Evolutionary conservation across 371 early-diverging fungal species (phyloP), one percentile per base, ranked within the genome.

Genomic region (Rhizopus microsporus): DNA sequence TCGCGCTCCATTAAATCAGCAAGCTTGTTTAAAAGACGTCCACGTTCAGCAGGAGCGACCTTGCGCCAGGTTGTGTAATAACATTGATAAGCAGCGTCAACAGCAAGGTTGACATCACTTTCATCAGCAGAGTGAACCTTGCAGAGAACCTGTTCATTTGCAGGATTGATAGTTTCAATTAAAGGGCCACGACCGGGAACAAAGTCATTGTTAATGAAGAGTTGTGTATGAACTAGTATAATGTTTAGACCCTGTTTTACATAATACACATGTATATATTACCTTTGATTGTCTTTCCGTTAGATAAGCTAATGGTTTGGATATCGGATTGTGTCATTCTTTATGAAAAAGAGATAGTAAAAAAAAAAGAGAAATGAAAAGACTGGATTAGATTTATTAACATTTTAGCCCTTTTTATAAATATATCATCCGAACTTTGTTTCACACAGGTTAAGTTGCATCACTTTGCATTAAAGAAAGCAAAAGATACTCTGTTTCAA

Each of bases 151-250:
- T 87, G 80, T 53, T 87, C 92, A 23, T 81, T 90, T 40, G 84
- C 83, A 51, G 92, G 92, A 68, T 88, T 89, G 65, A 82, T 74
- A 7, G 85, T 74, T 35, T 76, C 76, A 50, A 74, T 75, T 35
- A 80, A 65, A 32, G 80, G 72, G 30, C 86, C 84, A 17, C 81
- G 61, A 13, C 89, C 82, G 44, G 85, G 77, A 32, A 87, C 88
- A 70, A 89, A 91, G 57, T 84, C 76, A 65, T 84, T 84, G 69
- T 88, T 87, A 75, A 90, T 90, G 66, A 91, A 91, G 29, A 89
- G 84, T 29, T 75, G 58, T 7, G 80, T 80, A 51, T 77, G 77
- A 7, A 69, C 77, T 80, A 59, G 1, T 0, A 12, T 2, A 46
- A 42, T 30, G 47, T 30, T 15, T 23, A 13, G 23, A 17, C 30